Percentiles rank a stretch among this genome's conserved stretches.
phyloP scores from a whole-genome alignment of 208 protist species.

The Phytomonas sp. region DNA sequence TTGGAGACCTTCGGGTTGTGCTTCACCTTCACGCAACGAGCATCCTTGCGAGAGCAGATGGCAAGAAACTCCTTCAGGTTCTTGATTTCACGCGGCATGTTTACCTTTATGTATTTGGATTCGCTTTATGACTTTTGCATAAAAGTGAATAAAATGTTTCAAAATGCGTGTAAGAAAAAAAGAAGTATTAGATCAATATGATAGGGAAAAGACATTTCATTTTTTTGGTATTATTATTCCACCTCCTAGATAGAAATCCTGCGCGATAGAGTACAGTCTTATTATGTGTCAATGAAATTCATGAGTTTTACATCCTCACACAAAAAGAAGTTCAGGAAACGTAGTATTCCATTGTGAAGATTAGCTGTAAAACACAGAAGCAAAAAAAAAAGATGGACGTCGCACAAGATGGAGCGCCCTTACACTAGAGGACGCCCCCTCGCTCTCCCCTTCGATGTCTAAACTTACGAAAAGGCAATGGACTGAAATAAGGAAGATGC shows the following conservation, averaged over 20 bases:
- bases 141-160: slow-evolving; percentile 11
- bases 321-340: slow-evolving; percentile 4
- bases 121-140: background rate
- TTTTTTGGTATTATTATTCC: background rate
- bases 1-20: slow-evolving; percentile 82
- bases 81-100: slow-evolving; percentile 65
- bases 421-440: background rate
- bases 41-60: slow-evolving; percentile 90
- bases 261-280: background rate
- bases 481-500: background rate
- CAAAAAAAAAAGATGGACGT: slow-evolving; percentile 14
- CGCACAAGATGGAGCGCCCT: background rate
- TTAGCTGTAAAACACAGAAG: slow-evolving; percentile 1
- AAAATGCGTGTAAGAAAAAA: background rate
- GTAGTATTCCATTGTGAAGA: background rate
- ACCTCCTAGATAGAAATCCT: background rate
- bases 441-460: background rate
- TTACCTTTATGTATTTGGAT: slow-evolving; percentile 8
- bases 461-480: background rate
- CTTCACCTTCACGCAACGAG: slow-evolving; percentile 90
- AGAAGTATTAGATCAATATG: slow-evolving; percentile 1
- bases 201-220: background rate
- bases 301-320: background rate
- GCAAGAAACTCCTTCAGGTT: slow-evolving; percentile 91
- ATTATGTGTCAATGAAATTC: background rate